Evolutionary conservation across 192 early-diverging fungal genomes (phyloP).

Genomic region (Allomyces javanicus): DNA sequence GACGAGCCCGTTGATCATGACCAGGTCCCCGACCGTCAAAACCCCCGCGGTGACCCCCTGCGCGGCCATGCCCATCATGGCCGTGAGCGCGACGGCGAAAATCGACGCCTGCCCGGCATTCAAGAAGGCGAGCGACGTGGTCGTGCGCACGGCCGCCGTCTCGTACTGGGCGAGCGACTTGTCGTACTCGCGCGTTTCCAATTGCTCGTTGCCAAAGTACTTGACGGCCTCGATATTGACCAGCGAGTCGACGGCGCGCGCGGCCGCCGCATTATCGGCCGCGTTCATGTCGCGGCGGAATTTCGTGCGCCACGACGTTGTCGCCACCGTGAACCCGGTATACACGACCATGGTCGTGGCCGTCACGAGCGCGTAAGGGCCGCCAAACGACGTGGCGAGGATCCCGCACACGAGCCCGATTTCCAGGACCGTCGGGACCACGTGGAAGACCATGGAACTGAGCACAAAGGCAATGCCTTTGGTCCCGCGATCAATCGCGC

Average conservation of each 20-base stretch:
- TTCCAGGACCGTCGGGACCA: conserved; percentile 84
- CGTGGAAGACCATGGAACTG: conserved; percentile 83
- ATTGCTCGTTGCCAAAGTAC: conserved; percentile 83
- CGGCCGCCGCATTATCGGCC: conserved; percentile 89
- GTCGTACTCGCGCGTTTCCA: conserved; percentile 79
- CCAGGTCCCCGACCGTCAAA: conserved; percentile 90
- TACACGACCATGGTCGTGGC: conserved; percentile 55
- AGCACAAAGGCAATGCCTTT: conserved; percentile 91
- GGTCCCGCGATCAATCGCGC: conserved; percentile 88
- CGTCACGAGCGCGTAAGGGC: conserved; percentile 32
- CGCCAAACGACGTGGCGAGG: conserved; percentile 45
- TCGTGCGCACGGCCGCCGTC: conserved; percentile 74
- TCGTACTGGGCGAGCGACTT: conserved; percentile 77
- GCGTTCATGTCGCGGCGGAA: conserved; percentile 81
- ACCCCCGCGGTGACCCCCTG: conserved; percentile 57
- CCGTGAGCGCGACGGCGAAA: conserved; percentile 75
- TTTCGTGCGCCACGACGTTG: conserved; percentile 70
- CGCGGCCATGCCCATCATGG: conserved; percentile 92
- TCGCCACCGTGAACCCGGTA: conserved; percentile 62
- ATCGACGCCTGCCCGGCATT: conserved; percentile 94
- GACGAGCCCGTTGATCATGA: conserved; percentile 95
- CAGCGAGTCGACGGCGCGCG: conserved; percentile 82
- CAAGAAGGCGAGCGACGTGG: conserved; percentile 66
- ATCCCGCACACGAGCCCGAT: conserved; percentile 90
- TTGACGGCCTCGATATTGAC: conserved; percentile 98